A percentile compares a stretch with the other conserved stretches of the same genome.
Evolutionary conservation across 306 rosid genomes (phyloP).

Genomic region (Spatholobus suberectus): DNA sequence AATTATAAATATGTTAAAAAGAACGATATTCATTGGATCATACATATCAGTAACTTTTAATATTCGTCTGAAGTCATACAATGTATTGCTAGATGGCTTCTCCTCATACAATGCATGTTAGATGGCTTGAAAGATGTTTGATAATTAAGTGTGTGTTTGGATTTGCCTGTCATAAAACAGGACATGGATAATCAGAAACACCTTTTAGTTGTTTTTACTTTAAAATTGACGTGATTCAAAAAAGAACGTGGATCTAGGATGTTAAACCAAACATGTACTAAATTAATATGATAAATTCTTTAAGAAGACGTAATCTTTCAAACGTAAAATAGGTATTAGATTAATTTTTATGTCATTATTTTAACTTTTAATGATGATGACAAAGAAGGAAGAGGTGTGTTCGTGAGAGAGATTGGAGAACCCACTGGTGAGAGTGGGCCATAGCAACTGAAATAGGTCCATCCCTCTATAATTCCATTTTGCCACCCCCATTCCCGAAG

Average conservation of each 20-base stretch:
- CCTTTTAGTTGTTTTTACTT: too few relatives aligned
- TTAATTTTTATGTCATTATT: background rate
- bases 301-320: background rate
- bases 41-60: background rate
- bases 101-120: background rate
- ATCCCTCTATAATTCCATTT: constrained; percentile 45
- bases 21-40: background rate
- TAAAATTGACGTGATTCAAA: too few relatives aligned
- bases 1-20: background rate
- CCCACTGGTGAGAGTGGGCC: constrained; percentile 48
- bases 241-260: too few relatives aligned
- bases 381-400: background rate
- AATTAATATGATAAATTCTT: too few relatives aligned
- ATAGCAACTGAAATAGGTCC: constrained; percentile 40
- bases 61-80: background rate
- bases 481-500: constrained; percentile 46
- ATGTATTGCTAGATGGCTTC: background rate
- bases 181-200: too few relatives aligned
- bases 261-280: too few relatives aligned
- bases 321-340: background rate
- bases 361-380: background rate
- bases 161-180: too few relatives aligned
- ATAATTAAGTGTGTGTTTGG: too few relatives aligned
- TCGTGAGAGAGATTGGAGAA: constrained; percentile 36
- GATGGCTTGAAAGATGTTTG: background rate